These are phyloP conservation scores for Jaapia argillacea DNA, from an alignment of 768 basidiomycete genomes.

Conservation along the genomic window DNA sequence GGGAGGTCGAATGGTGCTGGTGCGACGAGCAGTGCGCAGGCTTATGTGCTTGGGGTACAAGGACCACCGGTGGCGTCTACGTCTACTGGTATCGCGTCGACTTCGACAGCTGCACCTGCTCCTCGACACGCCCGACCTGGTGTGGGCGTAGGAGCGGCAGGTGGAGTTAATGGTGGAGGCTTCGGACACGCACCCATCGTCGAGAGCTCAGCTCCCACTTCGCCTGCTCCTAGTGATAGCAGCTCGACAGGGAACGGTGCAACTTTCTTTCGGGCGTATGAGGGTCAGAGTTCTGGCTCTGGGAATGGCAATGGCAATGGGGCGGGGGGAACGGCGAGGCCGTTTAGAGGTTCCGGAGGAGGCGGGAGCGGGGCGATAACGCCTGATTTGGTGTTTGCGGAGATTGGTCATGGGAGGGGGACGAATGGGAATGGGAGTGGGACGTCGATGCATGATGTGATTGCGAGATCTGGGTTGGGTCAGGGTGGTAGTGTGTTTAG, in stretches of 20 bases:
- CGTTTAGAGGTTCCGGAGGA: too few relatives aligned
- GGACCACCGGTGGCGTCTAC: too few relatives aligned
- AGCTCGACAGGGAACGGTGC: slow-evolving; percentile 44
- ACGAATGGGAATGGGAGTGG: slow-evolving; percentile 12
- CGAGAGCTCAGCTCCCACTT: slow-evolving; percentile 38
- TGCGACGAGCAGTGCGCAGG: background rate
- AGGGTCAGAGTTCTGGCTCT: slow-evolving; percentile 28
- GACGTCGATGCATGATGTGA: slow-evolving; percentile 7
- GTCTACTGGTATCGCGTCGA: background rate
- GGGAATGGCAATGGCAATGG: too few relatives aligned
- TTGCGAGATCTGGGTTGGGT: too few relatives aligned
- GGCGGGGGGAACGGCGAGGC: too few relatives aligned
- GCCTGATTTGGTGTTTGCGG: slow-evolving; percentile 66
- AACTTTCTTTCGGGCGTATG: slow-evolving; percentile 53
- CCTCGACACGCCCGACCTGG: background rate
- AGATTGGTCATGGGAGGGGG: slow-evolving; percentile 69
- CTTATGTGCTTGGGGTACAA: too few relatives aligned
- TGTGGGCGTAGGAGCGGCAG: too few relatives aligned
- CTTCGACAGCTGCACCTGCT: background rate
- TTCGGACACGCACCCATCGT: slow-evolving; percentile 47
- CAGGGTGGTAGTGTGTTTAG: slow-evolving; percentile 4
- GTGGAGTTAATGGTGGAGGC: background rate
- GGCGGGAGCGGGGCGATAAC: slow-evolving; percentile 46
- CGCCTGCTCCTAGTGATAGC: slow-evolving; percentile 52
- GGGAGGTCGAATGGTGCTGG: background rate